Conservation (phyloP, 805 yeast species). For the Vanderwaltozyma yarrowii region DNA sequence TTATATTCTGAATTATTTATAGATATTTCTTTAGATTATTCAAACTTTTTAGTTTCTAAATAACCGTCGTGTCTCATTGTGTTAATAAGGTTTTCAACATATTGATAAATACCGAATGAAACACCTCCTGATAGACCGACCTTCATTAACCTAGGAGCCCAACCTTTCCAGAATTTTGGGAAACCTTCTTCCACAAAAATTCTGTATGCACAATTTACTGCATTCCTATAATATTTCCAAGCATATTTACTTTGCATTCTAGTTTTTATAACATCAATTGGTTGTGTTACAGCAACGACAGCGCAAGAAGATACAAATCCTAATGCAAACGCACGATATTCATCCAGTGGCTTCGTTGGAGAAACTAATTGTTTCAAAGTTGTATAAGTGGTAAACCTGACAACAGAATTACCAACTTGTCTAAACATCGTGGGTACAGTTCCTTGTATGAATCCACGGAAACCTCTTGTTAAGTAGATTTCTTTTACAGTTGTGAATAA, state of each 20-base stretch:
- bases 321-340: constrained; percentile 28
- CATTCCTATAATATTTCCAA: constrained; percentile 45
- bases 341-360: constrained; percentile 31
- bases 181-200: constrained; percentile 38
- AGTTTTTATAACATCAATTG: constrained; percentile 78
- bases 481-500: constrained; percentile 47
- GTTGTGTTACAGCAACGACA: constrained; percentile 75
- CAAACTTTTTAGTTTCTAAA: constrained; percentile 2
- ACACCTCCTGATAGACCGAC: constrained; percentile 65
- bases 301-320: constrained; percentile 62
- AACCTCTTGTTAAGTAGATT: constrained; percentile 63
- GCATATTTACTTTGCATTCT: constrained; percentile 74
- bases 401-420: constrained; percentile 69
- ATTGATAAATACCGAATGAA: constrained; percentile 52
- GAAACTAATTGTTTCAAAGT: constrained; percentile 60
- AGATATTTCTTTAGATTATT: too few species aligned
- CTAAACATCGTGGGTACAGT: constrained; percentile 71
- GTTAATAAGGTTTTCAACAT: constrained; percentile 34
- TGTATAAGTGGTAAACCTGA: constrained; percentile 77
- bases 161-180: constrained; percentile 44
- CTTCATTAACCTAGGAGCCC: constrained; percentile 59
- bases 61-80: constrained; percentile 14
- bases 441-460: constrained; percentile 74
- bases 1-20: too few species aligned
- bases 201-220: constrained; percentile 45